A percentile compares a stretch with the other conserved stretches of the same genome.
phyloP scores from a whole-genome alignment of 2,329 filamentous ascomycete species.

The Botrytis paeoniae region DNA sequence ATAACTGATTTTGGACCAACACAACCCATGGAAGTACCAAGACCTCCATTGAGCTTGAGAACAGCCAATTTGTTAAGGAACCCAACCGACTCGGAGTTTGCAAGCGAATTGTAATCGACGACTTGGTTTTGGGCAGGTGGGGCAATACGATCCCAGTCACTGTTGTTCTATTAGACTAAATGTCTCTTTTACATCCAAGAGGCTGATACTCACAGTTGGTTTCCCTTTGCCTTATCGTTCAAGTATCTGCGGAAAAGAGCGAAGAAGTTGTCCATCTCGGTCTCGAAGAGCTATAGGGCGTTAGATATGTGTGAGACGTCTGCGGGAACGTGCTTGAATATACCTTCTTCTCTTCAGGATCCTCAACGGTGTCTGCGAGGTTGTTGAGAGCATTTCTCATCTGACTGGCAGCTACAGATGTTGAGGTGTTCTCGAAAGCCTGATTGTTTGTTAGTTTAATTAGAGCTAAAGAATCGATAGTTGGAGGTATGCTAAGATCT shows the following conservation, averaged over 20 bases:
- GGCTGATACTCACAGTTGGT: constrained; percentile 62
- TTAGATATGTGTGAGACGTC: background rate
- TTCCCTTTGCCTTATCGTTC: constrained; percentile 98
- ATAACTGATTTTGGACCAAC: constrained; percentile 99
- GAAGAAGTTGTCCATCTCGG: constrained; percentile 99
- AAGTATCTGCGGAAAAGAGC: constrained; percentile 96
- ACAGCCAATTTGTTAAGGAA: constrained; percentile 98
- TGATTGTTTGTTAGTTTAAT: constrained; percentile 41
- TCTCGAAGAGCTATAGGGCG: constrained; percentile 77
- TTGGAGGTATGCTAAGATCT: background rate
- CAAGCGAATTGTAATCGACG: constrained; percentile 87
- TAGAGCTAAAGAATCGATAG: background rate
- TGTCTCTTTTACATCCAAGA: constrained; percentile 14
- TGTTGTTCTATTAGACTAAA: constrained; percentile 40
- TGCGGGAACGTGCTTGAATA: constrained; percentile 27
- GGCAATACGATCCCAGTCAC: constrained; percentile 94
- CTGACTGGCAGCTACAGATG: constrained; percentile 94
- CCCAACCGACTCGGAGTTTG: constrained; percentile 84
- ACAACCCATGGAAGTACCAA: constrained; percentile 99
- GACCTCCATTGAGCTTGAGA: constrained; percentile 97
- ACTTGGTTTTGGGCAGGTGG: constrained; percentile 93
- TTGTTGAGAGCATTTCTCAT: constrained; percentile 98
- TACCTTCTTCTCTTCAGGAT: constrained; percentile 81
- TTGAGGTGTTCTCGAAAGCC: constrained; percentile 99
- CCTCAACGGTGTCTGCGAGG: constrained; percentile 84